These are phyloP conservation scores for Emericellopsis cladophorae DNA, from an alignment of 2,329 filamentous ascomycete genomes.

Conservation along the genomic window DNA sequence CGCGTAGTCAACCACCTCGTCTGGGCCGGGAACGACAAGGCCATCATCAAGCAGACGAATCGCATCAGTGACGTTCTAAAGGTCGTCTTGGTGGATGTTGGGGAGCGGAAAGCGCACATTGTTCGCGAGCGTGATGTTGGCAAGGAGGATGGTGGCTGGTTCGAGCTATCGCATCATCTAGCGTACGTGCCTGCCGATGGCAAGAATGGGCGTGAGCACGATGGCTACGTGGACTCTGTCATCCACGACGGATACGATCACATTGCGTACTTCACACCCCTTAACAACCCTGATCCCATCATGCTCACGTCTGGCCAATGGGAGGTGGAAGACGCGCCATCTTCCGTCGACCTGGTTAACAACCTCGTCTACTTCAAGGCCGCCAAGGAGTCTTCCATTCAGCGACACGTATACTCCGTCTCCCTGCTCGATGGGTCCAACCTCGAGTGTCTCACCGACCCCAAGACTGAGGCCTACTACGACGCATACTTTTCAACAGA, in stretches of 20 bases:
- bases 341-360: slow-evolving; percentile 69
- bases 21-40: slow-evolving; percentile 71
- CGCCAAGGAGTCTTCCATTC: slow-evolving; percentile 76
- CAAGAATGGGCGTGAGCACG: slow-evolving; percentile 58
- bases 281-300: slow-evolving; percentile 70
- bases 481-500: slow-evolving; percentile 71
- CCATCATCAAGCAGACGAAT: slow-evolving; percentile 85
- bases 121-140: slow-evolving; percentile 70
- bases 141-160: slow-evolving; percentile 90
- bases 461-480: slow-evolving; percentile 64
- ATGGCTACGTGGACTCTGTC: slow-evolving; percentile 88
- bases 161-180: slow-evolving; percentile 82
- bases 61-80: slow-evolving; percentile 86
- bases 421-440: slow-evolving; percentile 46
- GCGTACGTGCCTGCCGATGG: slow-evolving; percentile 78
- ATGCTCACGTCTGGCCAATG: slow-evolving; percentile 81
- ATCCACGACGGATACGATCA: slow-evolving; percentile 83
- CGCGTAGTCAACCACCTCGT: slow-evolving; percentile 86
- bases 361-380: slow-evolving; percentile 86
- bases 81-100: slow-evolving; percentile 74
- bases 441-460: slow-evolving; percentile 63
- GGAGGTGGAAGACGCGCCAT: slow-evolving; percentile 82
- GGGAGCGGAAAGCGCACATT: slow-evolving; percentile 58
- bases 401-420: slow-evolving; percentile 86
- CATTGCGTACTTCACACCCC: slow-evolving; percentile 80